A percentile compares a stretch with the other conserved stretches of the same genome.
Evolutionary conservation across 2,329 filamentous ascomycete species (phyloP).

Genomic region (Didymella sp.): DNA sequence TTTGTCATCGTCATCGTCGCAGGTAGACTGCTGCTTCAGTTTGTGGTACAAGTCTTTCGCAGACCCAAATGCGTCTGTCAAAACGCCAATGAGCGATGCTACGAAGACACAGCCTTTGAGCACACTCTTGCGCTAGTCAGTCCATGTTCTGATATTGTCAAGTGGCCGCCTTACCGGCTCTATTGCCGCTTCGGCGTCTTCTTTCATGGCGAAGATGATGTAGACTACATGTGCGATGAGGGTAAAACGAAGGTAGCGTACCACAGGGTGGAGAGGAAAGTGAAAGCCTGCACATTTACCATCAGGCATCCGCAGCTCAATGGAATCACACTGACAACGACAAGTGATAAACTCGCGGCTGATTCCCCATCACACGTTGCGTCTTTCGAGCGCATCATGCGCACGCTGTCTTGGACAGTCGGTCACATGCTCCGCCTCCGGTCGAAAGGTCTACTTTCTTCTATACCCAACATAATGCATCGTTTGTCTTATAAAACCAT

Average conservation of each 20-base stretch:
- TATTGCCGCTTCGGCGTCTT: not conserved
- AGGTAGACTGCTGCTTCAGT: constrained; percentile 35
- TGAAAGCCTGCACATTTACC: not conserved
- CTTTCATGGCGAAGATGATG: not conserved
- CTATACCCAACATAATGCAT: not conserved
- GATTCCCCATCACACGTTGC: not conserved
- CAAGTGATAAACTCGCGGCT: not conserved
- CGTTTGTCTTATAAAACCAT: too few relatives aligned
- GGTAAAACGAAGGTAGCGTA: not conserved
- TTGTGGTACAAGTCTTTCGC: constrained; percentile 42
- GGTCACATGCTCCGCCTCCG: constrained; percentile 4
- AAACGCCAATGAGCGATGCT: constrained; percentile 39
- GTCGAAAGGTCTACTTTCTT: not conserved
- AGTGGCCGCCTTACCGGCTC: constrained; percentile 3
- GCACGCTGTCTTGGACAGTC: constrained; percentile 3
- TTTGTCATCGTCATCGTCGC: constrained; percentile 23
- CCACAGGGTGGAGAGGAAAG: not conserved
- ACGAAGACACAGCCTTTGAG: constrained; percentile 38
- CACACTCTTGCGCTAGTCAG: constrained; percentile 22
- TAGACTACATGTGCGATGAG: not conserved
- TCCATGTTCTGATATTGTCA: not conserved
- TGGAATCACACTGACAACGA: constrained; percentile 1
- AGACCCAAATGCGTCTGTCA: constrained; percentile 42
- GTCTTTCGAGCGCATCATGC: constrained; percentile 2
- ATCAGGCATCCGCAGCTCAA: not conserved